Base-by-base conservation (phyloP, 2,329 filamentous ascomycete genomes). In the Diaporthe citriasiana region DNA sequence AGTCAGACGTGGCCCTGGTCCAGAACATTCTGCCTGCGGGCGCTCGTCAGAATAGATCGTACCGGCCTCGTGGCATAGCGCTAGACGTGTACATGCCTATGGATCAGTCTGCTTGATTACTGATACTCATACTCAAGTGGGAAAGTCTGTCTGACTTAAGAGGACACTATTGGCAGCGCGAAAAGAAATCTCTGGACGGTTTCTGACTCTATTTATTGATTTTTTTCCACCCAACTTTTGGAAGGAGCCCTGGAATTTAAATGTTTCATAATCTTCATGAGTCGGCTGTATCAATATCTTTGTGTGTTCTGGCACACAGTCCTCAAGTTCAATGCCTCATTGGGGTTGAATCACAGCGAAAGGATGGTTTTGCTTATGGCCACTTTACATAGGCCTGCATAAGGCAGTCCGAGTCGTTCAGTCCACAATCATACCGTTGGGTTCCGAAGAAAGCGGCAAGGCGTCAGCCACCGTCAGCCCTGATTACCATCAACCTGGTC, bases 391-490 rank as follows among this genome's bases (percentile, higher is more conserved):
- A 27, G 22, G 9, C 15, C n/a, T 25, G 17, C 57, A 38, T 17
- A 12, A 6, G 22, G 10, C 2, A 38, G 27, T 15, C 15, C 12
- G 59, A 27, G 47, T 47, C 40, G 9, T 35, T 15, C 1, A n/a
- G 33, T 12, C 22, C 33, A 22, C n/a, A n/a, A 4, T 27, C 42
- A 45, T 33, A 15, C 47, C 12, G n/a, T 53, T 68, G 47, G 33
- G 30, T 38, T 33, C 47, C 45, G 33, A 40, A 38, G 38, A 40
- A 53, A 4, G 63, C 47, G 63, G 17, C 63, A 35, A 40, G 63
- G 63, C 63, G 63, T 22, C 63, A 68, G 63, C 63, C 63, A 68
- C 33, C 30, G 33, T 53, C 47, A 53, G 47, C 63, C 45, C 47
- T 40, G 63, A 68, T 68, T 51, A 5, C n/a, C 47, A 53, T 2